Evolutionary conservation across 2,329 filamentous ascomycete genomes (phyloP).

Genomic region (Phoma sp.): DNA sequence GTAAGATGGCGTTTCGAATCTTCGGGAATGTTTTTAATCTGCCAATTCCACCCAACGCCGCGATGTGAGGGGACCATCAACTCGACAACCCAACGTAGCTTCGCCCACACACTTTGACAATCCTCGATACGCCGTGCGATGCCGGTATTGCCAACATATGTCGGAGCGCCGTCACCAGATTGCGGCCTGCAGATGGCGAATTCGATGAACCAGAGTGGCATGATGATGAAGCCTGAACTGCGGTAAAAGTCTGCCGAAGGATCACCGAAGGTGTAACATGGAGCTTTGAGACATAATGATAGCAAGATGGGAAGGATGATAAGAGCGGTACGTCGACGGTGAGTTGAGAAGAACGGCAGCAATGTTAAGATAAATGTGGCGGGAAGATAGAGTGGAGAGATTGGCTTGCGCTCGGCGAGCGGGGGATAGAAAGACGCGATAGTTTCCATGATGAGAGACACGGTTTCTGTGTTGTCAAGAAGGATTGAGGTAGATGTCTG

Average conservation of each 20-base stretch:
- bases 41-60: conserved; percentile 1
- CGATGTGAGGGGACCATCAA: background rate
- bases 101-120: background rate
- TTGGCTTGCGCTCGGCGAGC: background rate
- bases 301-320: background rate
- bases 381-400: background rate
- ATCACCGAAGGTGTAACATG: conserved; percentile 1
- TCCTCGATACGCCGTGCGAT: background rate
- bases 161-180: background rate
- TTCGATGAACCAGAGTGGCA: background rate
- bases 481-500: background rate
- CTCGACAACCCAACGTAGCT: background rate
- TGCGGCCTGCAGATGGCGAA: background rate
- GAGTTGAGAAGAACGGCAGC: background rate
- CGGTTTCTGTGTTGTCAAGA: background rate
- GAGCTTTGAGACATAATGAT: background rate
- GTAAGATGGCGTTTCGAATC: background rate
- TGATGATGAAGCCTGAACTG: background rate
- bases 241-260: conserved; percentile 4
- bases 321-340: background rate
- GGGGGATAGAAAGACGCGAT: background rate
- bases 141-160: background rate
- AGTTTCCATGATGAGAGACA: background rate
- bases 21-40: background rate
- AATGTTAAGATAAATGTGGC: background rate